Evolutionary conservation across 2,329 filamentous ascomycete species (phyloP), one percentile per base, ranked within the genome.

Genomic region (Lasiodiplodia hormozganensis): DNA sequence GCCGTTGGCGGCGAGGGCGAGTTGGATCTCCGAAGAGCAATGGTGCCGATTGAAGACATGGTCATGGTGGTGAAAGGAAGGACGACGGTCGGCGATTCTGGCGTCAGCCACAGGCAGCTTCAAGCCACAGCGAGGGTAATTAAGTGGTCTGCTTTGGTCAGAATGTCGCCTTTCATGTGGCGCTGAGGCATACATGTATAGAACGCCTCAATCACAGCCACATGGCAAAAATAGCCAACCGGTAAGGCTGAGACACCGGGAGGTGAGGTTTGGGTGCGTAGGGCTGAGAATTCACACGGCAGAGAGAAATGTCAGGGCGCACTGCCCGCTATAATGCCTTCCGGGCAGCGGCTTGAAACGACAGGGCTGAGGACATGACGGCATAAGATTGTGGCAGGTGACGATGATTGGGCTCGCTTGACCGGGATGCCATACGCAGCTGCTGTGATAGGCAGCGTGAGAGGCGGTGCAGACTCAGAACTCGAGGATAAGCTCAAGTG

Each of bases 181-280:
- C 60, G 60, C 25, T 23, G 60, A 52, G 43, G 43, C 60, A 52
- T 64, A 64, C 60, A 64, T 64, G 28, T 64, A 64, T 64, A 49
- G 43, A 38, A 34, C 60, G 60, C 60, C 60, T 64, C 60, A 52
- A 21, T 51, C 60, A 52, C 60, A 64, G 60, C 60, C 60, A 64
- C 60, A 64, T 64, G 18, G 51, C 60, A 52, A 64, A 64, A 64
- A 64, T 64, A 64, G 58, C 23, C 40, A 3, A 43, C 16, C n/a
- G 25, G 40, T 62, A 51, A 43, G 60, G 60, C 60, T 64, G 60
- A 52, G 25, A 51, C 28, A n/a, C 28, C 12, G 3, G 11, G 28
- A 38, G 28, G 47, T 64, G 60, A 31, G 16, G n/a, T 52, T 51
- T 11, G 60, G 60, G 47, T n/a, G 25, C 60, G 60, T 64, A 64